Percentiles rank a stretch among this genome's conserved stretches.
Evolutionary conservation across 805 yeast genomes (phyloP).

Genomic region (Metschnikowia borealis): DNA sequence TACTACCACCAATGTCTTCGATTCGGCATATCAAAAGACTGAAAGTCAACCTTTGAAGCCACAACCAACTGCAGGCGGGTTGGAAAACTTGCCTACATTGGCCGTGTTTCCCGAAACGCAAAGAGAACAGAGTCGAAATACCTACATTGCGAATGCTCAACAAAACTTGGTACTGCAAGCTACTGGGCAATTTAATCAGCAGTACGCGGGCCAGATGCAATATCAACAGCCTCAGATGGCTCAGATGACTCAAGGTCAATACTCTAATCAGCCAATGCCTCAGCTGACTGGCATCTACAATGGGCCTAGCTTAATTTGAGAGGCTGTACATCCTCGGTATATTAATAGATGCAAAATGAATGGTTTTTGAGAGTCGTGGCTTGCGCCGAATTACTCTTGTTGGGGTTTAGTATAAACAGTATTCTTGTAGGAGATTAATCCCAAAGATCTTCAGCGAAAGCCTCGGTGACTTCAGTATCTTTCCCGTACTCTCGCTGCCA

Average conservation of each 20-base stretch:
- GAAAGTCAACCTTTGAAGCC: slow-evolving; percentile 31
- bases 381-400: background rate
- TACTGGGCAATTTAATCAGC: slow-evolving; percentile 12
- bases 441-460: slow-evolving; percentile 36
- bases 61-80: slow-evolving; percentile 71
- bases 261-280: background rate
- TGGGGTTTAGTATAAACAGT: background rate
- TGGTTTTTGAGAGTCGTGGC: background rate
- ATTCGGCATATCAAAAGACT: slow-evolving; percentile 19
- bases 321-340: background rate
- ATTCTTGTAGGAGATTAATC: slow-evolving; percentile 10
- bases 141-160: slow-evolving; percentile 34
- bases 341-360: slow-evolving; percentile 1
- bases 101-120: slow-evolving; percentile 64
- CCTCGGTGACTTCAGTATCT: slow-evolving; percentile 59
- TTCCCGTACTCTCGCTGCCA: slow-evolving; percentile 80
- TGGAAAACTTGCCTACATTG: slow-evolving; percentile 59
- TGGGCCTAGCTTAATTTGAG: slow-evolving; percentile 24
- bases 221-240: slow-evolving; percentile 3
- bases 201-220: slow-evolving; percentile 5
- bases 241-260: slow-evolving; percentile 6
- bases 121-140: slow-evolving; percentile 37
- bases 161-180: slow-evolving; percentile 19
- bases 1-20: slow-evolving; percentile 31
- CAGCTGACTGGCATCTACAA: slow-evolving; percentile 14